Conservation (phyloP, 2,329 filamentous ascomycete species). For the Aureobasidium melanogenum region DNA sequence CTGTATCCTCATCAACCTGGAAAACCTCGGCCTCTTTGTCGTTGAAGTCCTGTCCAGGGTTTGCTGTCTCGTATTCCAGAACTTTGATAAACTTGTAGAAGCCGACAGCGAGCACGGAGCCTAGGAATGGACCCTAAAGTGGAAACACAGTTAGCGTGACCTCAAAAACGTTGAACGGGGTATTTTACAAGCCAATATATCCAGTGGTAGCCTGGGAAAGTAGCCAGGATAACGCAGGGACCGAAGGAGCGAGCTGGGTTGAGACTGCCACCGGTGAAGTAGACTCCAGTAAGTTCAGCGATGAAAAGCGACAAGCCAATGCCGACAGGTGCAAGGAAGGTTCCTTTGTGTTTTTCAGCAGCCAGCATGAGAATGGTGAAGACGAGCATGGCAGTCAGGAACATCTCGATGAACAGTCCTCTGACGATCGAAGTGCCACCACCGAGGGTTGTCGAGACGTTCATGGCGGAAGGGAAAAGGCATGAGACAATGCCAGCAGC, state of each 20-base stretch:
- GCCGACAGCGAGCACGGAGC: slow-evolving; percentile 36
- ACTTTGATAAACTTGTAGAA: slow-evolving; percentile 42
- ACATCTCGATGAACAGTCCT: slow-evolving; percentile 43
- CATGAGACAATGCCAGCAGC: slow-evolving; percentile 36
- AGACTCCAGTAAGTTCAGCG: slow-evolving; percentile 37
- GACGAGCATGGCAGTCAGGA: slow-evolving; percentile 40
- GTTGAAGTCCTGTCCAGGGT: slow-evolving; percentile 39
- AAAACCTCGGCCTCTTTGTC: slow-evolving; percentile 32
- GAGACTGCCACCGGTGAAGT: slow-evolving; percentile 31
- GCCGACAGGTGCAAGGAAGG: slow-evolving; percentile 30
- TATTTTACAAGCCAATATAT: too few species aligned
- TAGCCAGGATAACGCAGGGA: slow-evolving; percentile 21
- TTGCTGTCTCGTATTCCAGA: slow-evolving; percentile 43
- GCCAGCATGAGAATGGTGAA: slow-evolving; percentile 41
- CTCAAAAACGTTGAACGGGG: too few species aligned
- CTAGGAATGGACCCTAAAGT: slow-evolving; percentile 23
- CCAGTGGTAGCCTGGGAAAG: slow-evolving; percentile 21
- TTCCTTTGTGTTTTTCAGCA: slow-evolving; percentile 35
- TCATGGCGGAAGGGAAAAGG: slow-evolving; percentile 37
- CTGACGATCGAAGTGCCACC: slow-evolving; percentile 33
- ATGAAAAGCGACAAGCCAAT: slow-evolving; percentile 39
- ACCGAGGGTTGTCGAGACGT: slow-evolving; percentile 38
- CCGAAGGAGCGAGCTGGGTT: slow-evolving; percentile 30
- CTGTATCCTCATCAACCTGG: slow-evolving; percentile 28
- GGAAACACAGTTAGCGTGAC: too few species aligned